Percentiles rank a stretch among this genome's conserved stretches.
Conservation (phyloP, 1,139 yeast species). For the Kodamaea alishanica region DNA sequence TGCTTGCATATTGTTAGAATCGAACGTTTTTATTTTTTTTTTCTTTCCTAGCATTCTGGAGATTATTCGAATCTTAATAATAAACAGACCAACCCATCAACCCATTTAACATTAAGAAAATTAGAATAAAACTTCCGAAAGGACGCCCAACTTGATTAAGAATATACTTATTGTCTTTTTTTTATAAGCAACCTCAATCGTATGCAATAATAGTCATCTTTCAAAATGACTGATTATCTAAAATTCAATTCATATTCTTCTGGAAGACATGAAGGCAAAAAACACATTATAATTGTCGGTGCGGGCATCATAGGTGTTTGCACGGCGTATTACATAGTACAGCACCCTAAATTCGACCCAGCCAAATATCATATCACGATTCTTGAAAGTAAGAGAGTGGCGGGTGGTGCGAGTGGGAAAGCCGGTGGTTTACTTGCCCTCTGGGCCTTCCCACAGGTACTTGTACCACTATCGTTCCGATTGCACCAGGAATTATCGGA, state of each 20-base stretch:
- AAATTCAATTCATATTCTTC: slow-evolving; percentile 46
- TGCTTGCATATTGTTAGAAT: too few species aligned
- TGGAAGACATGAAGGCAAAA: slow-evolving; percentile 56
- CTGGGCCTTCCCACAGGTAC: slow-evolving; percentile 96
- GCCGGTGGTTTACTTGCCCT: slow-evolving; percentile 94
- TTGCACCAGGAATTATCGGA: slow-evolving; percentile 82
- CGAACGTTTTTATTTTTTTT: too few species aligned
- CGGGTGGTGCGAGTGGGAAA: slow-evolving; percentile 96
- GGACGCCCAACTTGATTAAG: too few species aligned
- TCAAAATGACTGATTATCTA: slow-evolving; percentile 34
- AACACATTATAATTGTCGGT: slow-evolving; percentile 74
- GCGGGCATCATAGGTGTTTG: slow-evolving; percentile 97
- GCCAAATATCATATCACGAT: slow-evolving; percentile 75
- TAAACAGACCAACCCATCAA: too few species aligned
- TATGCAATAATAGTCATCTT: background rate
- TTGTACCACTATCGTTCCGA: slow-evolving; percentile 83
- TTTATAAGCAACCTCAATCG: too few species aligned
- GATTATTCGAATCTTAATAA: too few species aligned
- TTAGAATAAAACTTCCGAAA: too few species aligned
- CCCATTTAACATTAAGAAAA: too few species aligned
- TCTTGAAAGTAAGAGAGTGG: slow-evolving; percentile 87
- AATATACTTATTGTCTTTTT: too few species aligned
- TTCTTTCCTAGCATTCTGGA: too few species aligned
- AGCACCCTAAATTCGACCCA: slow-evolving; percentile 76
- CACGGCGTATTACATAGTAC: slow-evolving; percentile 83